Percentiles rank a stretch among this genome's conserved stretches.
phyloP scores from a whole-genome alignment of 2,329 filamentous ascomycete species.

The Davidsoniella australis region DNA sequence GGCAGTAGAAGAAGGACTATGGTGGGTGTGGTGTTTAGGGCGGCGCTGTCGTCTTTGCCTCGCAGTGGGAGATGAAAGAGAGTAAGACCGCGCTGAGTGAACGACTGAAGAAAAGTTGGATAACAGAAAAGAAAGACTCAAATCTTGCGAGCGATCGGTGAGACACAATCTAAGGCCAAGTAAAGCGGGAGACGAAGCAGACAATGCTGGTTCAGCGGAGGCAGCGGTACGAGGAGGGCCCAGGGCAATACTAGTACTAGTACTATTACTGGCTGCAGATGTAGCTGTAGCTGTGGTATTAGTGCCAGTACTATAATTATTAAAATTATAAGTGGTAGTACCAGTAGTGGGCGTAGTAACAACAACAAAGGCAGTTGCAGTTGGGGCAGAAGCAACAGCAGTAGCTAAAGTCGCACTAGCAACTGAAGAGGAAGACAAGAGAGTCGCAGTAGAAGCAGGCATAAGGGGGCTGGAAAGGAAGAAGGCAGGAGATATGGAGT shows the following conservation, averaged over 20 bases:
- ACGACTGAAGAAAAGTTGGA: conserved; percentile 4
- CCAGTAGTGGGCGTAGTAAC: not conserved
- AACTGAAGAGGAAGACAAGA: conserved; percentile 5
- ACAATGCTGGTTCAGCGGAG: not conserved
- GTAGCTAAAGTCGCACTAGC: not conserved
- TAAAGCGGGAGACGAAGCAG: not conserved
- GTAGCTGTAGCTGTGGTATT: not conserved
- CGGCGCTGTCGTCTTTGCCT: conserved; percentile 1
- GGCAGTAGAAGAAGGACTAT: not conserved
- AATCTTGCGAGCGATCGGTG: not conserved
- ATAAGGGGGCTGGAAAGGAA: conserved; percentile 11
- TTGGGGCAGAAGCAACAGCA: not conserved
- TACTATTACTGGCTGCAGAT: not conserved
- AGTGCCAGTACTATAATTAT: not conserved
- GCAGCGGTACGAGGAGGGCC: not conserved
- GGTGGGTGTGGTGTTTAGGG: not conserved
- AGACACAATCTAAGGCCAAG: not conserved
- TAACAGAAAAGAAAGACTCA: conserved; percentile 6
- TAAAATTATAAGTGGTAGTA: not conserved
- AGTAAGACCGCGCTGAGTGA: not conserved
- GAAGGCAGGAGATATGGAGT: conserved; percentile 2
- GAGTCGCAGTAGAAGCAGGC: conserved; percentile 5
- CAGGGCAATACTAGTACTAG: not conserved
- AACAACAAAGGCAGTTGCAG: not conserved
- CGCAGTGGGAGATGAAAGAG: conserved; percentile 8